These are phyloP conservation scores for Viola odorata DNA, from an alignment of 345 rosid genomes.

Conservation along the genomic window DNA sequence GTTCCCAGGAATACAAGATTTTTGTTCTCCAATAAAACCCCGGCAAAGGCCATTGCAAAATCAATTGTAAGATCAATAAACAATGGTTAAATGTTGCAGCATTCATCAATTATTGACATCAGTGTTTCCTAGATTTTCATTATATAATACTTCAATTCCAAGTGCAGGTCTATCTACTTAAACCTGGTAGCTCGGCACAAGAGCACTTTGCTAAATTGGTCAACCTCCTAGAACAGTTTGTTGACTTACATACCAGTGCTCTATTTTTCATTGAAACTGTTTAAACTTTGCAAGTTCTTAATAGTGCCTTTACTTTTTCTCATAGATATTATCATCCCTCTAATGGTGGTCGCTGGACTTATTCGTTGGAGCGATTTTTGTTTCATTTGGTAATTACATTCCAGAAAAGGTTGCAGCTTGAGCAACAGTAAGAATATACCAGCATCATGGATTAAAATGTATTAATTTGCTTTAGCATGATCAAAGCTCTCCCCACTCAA, in stretches of 20 bases:
- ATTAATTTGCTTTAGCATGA: constrained; percentile 18
- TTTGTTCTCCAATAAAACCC: constrained; percentile 83
- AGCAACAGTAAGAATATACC: constrained; percentile 67
- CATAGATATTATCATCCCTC: constrained; percentile 96
- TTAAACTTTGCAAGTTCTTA: too few relatives aligned
- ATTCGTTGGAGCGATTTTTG: constrained; percentile 85
- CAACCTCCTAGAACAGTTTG: constrained; percentile 98
- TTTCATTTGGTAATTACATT: constrained; percentile 68
- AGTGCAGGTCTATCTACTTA: constrained; percentile 76
- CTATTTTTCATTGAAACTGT: constrained; percentile 7
- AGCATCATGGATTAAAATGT: constrained; percentile 10
- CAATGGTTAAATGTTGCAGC: too few relatives aligned
- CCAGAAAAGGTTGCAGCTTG: constrained; percentile 82
- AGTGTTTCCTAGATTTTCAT: too few relatives aligned
- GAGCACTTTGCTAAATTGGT: constrained; percentile 81
- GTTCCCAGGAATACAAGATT: constrained; percentile 95
- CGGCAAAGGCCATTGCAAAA: constrained; percentile 84
- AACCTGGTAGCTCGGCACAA: constrained; percentile 66
- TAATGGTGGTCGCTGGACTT: constrained; percentile 99
- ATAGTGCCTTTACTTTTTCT: constrained; percentile 15
- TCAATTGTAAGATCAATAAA: constrained; percentile 64
- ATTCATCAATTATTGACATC: constrained; percentile 8
- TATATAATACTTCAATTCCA: too few relatives aligned
- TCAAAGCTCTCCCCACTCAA: constrained; percentile 26
- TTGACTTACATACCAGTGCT: constrained; percentile 30